Conservation (phyloP, 2,329 filamentous ascomycete species). For the Teratosphaeria epicoccoides region DNA sequence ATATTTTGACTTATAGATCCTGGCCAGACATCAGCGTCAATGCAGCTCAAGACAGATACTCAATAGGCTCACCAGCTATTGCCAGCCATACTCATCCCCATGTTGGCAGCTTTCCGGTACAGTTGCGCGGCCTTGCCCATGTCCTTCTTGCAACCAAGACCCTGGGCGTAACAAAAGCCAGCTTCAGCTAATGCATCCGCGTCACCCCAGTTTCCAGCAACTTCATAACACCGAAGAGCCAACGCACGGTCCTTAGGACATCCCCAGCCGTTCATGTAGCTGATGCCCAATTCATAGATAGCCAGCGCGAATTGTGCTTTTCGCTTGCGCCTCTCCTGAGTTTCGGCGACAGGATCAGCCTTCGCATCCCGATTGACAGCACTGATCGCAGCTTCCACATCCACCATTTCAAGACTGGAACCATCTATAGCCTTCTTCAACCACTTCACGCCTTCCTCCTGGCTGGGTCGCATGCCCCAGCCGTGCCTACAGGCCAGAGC, state of each 20-base stretch:
- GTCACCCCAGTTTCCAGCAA: slow-evolving; percentile 91
- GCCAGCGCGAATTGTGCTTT: slow-evolving; percentile 90
- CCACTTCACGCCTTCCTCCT: slow-evolving; percentile 83
- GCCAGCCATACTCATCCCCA: slow-evolving; percentile 94
- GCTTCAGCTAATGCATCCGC: slow-evolving; percentile 88
- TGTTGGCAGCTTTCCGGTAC: slow-evolving; percentile 81
- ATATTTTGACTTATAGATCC: slow-evolving; percentile 97
- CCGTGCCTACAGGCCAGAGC: slow-evolving; percentile 90
- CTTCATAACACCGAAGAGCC: slow-evolving; percentile 88
- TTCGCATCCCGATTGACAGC: slow-evolving; percentile 37
- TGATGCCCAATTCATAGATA: slow-evolving; percentile 92
- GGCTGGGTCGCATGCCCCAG: slow-evolving; percentile 94
- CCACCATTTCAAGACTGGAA: slow-evolving; percentile 73
- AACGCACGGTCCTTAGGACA: slow-evolving; percentile 84
- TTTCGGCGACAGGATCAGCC: slow-evolving; percentile 47
- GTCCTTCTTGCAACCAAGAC: slow-evolving; percentile 89
- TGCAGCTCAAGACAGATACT: neutral
- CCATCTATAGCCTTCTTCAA: slow-evolving; percentile 80
- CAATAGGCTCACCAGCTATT: slow-evolving; percentile 75
- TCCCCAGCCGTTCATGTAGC: slow-evolving; percentile 97
- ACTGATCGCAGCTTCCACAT: slow-evolving; percentile 25
- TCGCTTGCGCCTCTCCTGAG: slow-evolving; percentile 65
- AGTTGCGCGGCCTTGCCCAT: slow-evolving; percentile 86
- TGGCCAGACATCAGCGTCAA: slow-evolving; percentile 28
- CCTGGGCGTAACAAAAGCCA: slow-evolving; percentile 91